Evolutionary conservation across 768 basidiomycete genomes (phyloP), one percentile per base, ranked within the genome.

Genomic region (Tricholoma terreum): DNA sequence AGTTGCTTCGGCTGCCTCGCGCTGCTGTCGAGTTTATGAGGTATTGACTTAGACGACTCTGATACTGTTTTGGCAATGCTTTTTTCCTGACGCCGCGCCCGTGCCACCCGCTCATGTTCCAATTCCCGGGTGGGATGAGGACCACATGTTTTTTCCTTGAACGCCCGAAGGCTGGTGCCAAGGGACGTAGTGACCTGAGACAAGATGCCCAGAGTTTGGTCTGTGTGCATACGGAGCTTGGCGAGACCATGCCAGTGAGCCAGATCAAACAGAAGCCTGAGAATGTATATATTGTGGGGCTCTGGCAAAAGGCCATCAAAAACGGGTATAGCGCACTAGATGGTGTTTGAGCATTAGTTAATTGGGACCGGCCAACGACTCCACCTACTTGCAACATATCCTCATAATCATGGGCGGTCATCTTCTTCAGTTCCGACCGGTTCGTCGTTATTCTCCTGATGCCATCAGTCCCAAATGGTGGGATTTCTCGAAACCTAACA

Each of bases 391-490:
- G 55, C 1, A 62, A 38, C 1, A 63, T 27, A n/a, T 76, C 72
- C 45, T 75, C 70, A 30, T 67, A 75, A 38, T 76, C 67, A 0
- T 65, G 49, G 0, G 69, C 75, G 5, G 67, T 65, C 3, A 67
- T 42, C 9, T 71, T 63, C 46, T 67, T 64, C 58, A 71, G 58
- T 11, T 68, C 65, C 0, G 69, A 65, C 0, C 66, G 54, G 40
- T 71, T 70, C 0, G 34, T 27, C 2, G 57, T 22, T 51, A 76
- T 75, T 3, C 57, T 50, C 0, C 65, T 59, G 2, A 75, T 74
- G 0, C 63, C 57, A 5, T 52, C 57, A 9, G 38, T 43, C 3
- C 63, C 60, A 52, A 68, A 67, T 9, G 61, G 46, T 2, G 66
- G 58, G 17, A 64, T 52, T 17, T 17, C 33, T 30, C 31, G 21